Evolutionary conservation across 139 green algal species (phyloP).

Genomic region (Coccomyxa sp.): DNA sequence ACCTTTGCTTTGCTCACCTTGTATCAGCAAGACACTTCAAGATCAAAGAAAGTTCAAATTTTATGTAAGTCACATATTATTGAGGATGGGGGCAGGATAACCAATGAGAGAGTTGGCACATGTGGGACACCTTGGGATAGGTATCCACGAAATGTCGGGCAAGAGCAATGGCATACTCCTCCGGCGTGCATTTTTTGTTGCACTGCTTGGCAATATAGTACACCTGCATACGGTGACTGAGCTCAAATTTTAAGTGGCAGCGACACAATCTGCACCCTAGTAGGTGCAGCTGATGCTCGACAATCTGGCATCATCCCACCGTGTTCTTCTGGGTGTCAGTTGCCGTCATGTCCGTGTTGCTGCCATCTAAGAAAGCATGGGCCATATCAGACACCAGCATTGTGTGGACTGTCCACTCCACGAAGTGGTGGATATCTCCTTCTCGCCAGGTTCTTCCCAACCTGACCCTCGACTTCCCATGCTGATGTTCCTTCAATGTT

Average conservation of each 20-base stretch:
- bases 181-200: slow-evolving; percentile 50
- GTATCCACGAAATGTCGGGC: slow-evolving; percentile 79
- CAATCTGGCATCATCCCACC: slow-evolving; percentile 25
- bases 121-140: slow-evolving; percentile 49
- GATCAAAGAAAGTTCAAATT: background rate
- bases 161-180: slow-evolving; percentile 85
- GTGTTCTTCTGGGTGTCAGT: slow-evolving; percentile 95
- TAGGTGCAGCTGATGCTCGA: no score
- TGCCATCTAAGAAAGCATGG: slow-evolving; percentile 60
- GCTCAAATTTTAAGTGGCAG: background rate
- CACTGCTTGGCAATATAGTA: slow-evolving; percentile 80
- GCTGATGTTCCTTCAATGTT: slow-evolving; percentile 65
- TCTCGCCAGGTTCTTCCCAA: slow-evolving; percentile 72
- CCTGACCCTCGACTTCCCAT: slow-evolving; percentile 80
- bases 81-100: background rate
- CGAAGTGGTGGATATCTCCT: slow-evolving; percentile 64
- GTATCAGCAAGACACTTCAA: background rate
- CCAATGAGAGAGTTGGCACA: background rate
- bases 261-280: background rate
- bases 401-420: slow-evolving; percentile 74
- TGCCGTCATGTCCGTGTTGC: slow-evolving; percentile 84
- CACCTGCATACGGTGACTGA: slow-evolving; percentile 34
- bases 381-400: slow-evolving; percentile 85
- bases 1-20: slow-evolving; percentile 82
- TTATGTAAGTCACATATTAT: background rate